A percentile compares a stretch with the other conserved stretches of the same genome.
Conservation (phyloP, 108 stramenopile genomes). For the Fragilariopsis cylindrus region DNA sequence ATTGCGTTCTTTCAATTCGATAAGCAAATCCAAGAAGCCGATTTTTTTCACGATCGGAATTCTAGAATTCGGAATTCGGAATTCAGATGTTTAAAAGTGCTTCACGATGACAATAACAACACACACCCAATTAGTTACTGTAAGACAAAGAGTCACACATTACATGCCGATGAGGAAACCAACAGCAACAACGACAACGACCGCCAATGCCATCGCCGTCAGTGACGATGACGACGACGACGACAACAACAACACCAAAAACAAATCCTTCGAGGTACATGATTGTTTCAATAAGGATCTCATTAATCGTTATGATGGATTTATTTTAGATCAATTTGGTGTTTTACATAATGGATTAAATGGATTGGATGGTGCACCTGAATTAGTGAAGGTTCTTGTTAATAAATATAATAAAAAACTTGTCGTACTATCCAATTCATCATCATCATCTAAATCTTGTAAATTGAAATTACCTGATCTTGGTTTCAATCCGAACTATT, state of each 20-base stretch:
- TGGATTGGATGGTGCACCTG: constrained; percentile 64
- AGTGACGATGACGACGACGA: too few species aligned
- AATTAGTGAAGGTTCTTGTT: constrained; percentile 50
- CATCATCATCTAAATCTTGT: constrained; percentile 51
- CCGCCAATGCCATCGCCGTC: too few species aligned
- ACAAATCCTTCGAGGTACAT: constrained; percentile 16
- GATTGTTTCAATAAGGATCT: constrained; percentile 29
- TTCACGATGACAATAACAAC: too few species aligned
- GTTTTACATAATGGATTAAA: constrained; percentile 86
- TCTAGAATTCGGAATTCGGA: too few species aligned
- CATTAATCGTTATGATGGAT: constrained; percentile 66
- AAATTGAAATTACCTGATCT: constrained; percentile 57
- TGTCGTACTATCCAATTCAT: constrained; percentile 86
- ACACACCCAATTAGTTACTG: too few species aligned
- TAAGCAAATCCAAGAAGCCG: too few species aligned
- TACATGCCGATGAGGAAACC: too few species aligned
- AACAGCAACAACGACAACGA: too few species aligned
- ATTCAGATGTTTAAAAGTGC: too few species aligned
- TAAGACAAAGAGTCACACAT: too few species aligned
- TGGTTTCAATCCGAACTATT: constrained; percentile 67
- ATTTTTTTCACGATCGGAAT: too few species aligned
- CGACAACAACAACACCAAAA: background rate
- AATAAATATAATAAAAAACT: constrained; percentile 56
- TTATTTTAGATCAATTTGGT: constrained; percentile 93
- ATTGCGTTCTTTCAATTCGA: too few species aligned